Evolutionary conservation across 1,284 basidiomycete species (phyloP), one percentile per base, ranked within the genome.

Genomic region (Rhizoctonia solani): DNA sequence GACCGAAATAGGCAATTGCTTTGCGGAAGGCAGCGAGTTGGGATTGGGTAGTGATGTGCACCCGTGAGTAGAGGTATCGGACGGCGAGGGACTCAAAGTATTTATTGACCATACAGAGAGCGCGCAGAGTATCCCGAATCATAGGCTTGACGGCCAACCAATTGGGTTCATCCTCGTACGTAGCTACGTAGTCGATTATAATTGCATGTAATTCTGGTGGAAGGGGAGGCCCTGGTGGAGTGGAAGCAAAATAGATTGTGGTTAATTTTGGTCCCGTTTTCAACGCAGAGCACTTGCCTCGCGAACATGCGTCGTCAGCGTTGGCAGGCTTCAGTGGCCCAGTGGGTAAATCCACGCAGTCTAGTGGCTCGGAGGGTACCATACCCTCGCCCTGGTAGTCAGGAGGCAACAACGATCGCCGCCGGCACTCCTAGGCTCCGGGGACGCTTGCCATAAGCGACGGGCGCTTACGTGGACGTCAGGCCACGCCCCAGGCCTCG

Each of bases 1-100:
- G 47, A 16, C 59, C 59, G 44, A 65, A 65, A 29, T 53, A 65
- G 1, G 59, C 59, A 21, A 65, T 53, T 6, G 59, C 47, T 44
- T 44, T 65, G 9, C 49, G 59, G 19, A 65, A 65, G 6, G 59
- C 59, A 4, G 59, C 37, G 1, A 65, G 59, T 30, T 65, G 59
- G 9, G 6, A 5, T 25, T 37, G 21, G 25, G 14, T 53, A 3
- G 49, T 65, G 37, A 65, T 29, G 37, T 65, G 59, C 4, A 65
- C 59, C n/a, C 34, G 59, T 1, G 49, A 39, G 34, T 65, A 65
- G 16, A 65, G 27, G 23, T 65, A 19, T 44, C 49, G 47, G 37
- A 65, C 53, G 25, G 59, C 59, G 49, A 65, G 30, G 3, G 59
- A 65, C 39, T 65, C 59, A 42, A 65, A 65, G 19, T 39, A 65